Base-by-base conservation (phyloP, 1,139 yeast genomes). In the Hansenula lynferdii region DNA sequence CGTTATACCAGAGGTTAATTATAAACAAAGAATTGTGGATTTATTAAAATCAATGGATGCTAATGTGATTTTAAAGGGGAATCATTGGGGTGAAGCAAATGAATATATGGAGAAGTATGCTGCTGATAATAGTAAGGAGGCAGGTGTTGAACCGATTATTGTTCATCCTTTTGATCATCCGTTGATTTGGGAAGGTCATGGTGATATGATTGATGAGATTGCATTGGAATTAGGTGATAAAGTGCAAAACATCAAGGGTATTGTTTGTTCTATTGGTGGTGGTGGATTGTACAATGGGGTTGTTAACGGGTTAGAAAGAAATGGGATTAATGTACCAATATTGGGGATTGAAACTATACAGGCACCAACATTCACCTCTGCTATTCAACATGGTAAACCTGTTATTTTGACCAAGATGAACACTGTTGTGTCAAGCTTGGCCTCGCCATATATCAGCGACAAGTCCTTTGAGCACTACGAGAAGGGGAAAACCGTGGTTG, bases 131-230 rank as follows among this genome's bases (percentile, higher is more conserved):
- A 10, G n/a, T n/a, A 12, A 12, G 8, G 11, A 18, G 5, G 10
- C 5, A 2, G 31, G 31, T 6, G 17, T 16, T 6, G 11, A 8
- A 9, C 31, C 31, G 7, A 63, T 80, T 4, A 80, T 79, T 53
- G 77, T 80, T 43, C 85, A 80, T 49, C 87, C 87, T 0, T 81
- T 77, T 49, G 81, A 79, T 47, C 63, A 77, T 45, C 77, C 77
- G 5, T 49, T 62, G 11, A 61, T 80, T 15, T 80, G 87, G 87
- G 70, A 73, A 33, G 87, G 89, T 4, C 82, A 80, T 53, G 61
- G 78, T 0, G 51, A 70, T 0, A 61, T 81, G 53, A 65, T 80
- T 2, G 76, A 73, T 40, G 89, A 81, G 53, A 63, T 79, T 8
- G 59, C 62, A 4, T 48, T 53, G 3, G 76, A 75, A 47, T 53